phyloP scores from a whole-genome alignment of 768 basidiomycete species.

The Lactifluus subvellereus region DNA sequence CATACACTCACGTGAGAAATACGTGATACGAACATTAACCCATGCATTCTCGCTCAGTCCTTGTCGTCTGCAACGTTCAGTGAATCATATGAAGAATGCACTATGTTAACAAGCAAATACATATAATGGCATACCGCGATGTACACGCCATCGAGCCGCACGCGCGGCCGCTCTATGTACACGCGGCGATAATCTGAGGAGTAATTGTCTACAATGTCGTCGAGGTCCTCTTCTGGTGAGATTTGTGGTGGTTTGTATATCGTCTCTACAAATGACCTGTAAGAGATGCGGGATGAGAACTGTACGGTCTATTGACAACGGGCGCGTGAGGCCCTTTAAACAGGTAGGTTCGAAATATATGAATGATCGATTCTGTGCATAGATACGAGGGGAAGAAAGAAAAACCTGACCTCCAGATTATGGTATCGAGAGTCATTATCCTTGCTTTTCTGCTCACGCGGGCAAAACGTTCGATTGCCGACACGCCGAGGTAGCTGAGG shows the following conservation, averaged over 20 bases:
- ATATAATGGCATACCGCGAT: conserved; percentile 88
- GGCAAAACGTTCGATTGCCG: conserved; percentile 73
- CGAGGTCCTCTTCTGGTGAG: conserved; percentile 42
- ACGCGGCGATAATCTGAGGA: conserved; percentile 66
- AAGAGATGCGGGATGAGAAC: conserved; percentile 16
- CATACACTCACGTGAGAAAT: not conserved
- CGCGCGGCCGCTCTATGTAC: conserved; percentile 77
- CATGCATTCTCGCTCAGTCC: conserved; percentile 81
- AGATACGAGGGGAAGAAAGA: not conserved
- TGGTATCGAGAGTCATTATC: conserved; percentile 59
- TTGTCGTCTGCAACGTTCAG: conserved; percentile 43
- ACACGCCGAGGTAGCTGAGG: conserved; percentile 58
- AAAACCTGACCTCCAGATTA: conserved; percentile 64
- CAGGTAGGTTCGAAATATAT: not conserved
- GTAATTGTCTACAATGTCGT: conserved; percentile 41
- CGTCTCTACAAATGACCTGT: conserved; percentile 54
- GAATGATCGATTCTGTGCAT: not conserved
- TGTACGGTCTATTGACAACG: not conserved
- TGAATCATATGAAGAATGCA: conserved; percentile 12
- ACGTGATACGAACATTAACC: conserved; percentile 63
- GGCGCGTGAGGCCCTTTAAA: not conserved
- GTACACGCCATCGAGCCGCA: conserved; percentile 85
- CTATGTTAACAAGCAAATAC: conserved; percentile 38
- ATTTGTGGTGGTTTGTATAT: conserved; percentile 79
- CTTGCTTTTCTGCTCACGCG: conserved; percentile 67